Evolutionary conservation across 805 yeast genomes (phyloP), one percentile per base, ranked within the genome.

Genomic region (Deakozyma indianensis): DNA sequence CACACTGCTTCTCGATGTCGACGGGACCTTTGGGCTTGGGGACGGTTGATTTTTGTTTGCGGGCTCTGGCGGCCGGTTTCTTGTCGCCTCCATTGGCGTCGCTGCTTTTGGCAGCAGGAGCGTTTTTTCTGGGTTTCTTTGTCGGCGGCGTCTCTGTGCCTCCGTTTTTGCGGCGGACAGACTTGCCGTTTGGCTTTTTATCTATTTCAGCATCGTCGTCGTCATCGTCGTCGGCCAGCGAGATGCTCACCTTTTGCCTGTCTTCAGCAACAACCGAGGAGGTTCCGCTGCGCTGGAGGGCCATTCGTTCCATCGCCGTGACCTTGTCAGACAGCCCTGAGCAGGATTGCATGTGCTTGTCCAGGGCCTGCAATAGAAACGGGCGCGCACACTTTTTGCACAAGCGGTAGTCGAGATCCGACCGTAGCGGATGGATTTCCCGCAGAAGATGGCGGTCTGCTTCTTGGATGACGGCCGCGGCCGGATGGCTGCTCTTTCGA

Each of bases 1-100:
- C 96, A 69, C 96, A 86, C 62, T 87, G 95, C 53, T 73, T 77
- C 57, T 86, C 94, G 27, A 87, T 90, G 63, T 86, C 92, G 22
- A 86, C 84, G 3, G 94, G 86, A 21, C 87, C 79, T 63, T 83
- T 74, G 47, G 77, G 68, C 62, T 82, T 77, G 5, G 38, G 4
- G 16, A n/a, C 38, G 11, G 38, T n/a, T 5, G 38, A 32, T 20
- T 32, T 32, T n/a, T 32, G 38, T 20, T 32, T 32, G 18, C 38
- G 38, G 18, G 38, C 38, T 14, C 38, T 14, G 5, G 11, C 18
- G 7, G 11, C 18, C 5, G 38, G 38, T 20, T 32, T 32, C 38
- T 32, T 32, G 11, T 32, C 38, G 14, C 28, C 28, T 14, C 18
- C 38, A n/a, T n/a, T n/a, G 16, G 18, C 18, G 11, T 7, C 18